Base-by-base conservation (phyloP, 371 early-diverging fungal species). In the Nosema muscidifuracis region DNA sequence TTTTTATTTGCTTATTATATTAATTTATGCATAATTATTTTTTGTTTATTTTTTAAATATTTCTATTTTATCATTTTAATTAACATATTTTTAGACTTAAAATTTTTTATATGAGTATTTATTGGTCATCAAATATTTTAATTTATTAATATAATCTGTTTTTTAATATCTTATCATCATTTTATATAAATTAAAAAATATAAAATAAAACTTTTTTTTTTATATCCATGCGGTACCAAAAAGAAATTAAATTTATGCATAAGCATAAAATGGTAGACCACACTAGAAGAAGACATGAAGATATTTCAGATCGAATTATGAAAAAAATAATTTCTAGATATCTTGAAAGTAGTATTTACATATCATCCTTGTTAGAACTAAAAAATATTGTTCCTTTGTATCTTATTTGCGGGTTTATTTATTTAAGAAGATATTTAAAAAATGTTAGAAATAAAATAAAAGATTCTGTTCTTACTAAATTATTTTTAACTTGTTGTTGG, bases 341-440 rank as follows among this genome's bases (percentile, higher is more conserved):
- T 26, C 4, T 7, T 24, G 18, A 53, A 4, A 6, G 24, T 26
- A 26, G 4, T 7, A 15, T 6, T 26, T 44, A 3, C 15, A 16
- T 44, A 2, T 44, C 44, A 44, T 16, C 44, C 2, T 44, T 44
- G n/a, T 10, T 20, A 3, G 55, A 60, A 13, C 18, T 60, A 34
- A 60, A 34, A 20, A 34, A 60, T 60, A 60, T 60, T 36, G 4
- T 60, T 7, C 60, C 60, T 9, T 9, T 60, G 7, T 60, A 60
- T 60, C 34, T 60, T 3, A 60, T 60, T 9, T 34, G 12, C 34
- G 60, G 60, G 2, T 60, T 34, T 36, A 36, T 60, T 20, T 34
- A 34, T 36, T 60, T 60, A 20, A 31, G n/a, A n/a, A 31, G 38
- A 34, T 60, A 60, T 36, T 22, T 60, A 34, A 60, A 60, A 60